Conservation (phyloP, 2,329 filamentous ascomycete species). For the Clarireedia paspali region DNA sequence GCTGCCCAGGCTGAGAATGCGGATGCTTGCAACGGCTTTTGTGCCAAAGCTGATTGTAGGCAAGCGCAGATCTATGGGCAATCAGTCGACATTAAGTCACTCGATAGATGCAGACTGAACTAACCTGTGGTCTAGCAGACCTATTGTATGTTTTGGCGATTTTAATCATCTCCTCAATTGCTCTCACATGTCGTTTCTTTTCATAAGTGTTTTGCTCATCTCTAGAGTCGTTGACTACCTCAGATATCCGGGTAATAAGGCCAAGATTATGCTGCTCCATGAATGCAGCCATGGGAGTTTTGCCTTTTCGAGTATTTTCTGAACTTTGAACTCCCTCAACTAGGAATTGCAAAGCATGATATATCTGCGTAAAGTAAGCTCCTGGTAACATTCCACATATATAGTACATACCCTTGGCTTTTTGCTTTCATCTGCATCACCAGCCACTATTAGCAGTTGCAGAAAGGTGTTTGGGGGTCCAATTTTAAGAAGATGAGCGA, state of each 20-base stretch:
- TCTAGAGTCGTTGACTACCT: conserved; percentile 63
- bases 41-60: conserved; percentile 72
- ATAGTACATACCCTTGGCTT: conserved; percentile 46
- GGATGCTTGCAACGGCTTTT: conserved; percentile 64
- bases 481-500: conserved; percentile 58
- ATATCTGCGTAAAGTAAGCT: conserved; percentile 21
- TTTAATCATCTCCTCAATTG: conserved; percentile 80
- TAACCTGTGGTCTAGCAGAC: conserved; percentile 82
- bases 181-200: conserved; percentile 69
- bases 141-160: conserved; percentile 66
- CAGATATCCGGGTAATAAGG: conserved; percentile 75
- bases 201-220: conserved; percentile 54
- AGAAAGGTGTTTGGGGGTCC: conserved; percentile 71
- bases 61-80: conserved; percentile 72
- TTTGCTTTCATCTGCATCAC: conserved; percentile 53
- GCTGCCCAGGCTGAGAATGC: conserved; percentile 80
- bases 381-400: not conserved
- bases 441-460: conserved; percentile 74
- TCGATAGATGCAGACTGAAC: conserved; percentile 32
- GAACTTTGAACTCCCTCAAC: conserved; percentile 28
- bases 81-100: not conserved
- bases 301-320: conserved; percentile 33
- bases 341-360: conserved; percentile 32
- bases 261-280: conserved; percentile 79
- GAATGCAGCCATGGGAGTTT: conserved; percentile 62